Base-by-base conservation (phyloP, 2,329 filamentous ascomycete genomes). In the Pseudonectria buxi region DNA sequence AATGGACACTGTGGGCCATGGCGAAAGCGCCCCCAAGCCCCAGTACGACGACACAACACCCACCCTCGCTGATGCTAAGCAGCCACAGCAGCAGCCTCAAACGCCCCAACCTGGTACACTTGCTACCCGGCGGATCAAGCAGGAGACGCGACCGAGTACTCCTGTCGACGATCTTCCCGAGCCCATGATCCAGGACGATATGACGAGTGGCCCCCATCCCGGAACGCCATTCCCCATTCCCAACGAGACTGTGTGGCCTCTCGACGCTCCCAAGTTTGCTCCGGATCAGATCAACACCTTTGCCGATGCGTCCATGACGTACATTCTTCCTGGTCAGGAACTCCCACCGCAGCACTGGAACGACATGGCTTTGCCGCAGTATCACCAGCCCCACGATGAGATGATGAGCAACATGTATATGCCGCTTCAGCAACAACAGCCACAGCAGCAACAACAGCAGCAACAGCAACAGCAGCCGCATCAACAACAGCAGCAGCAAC, bases 161-260 rank as follows among this genome's bases (percentile, higher is more conserved):
- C 58, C 61, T n/a, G 44, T 51, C 18, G 50, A 48, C 5, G 50
- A 51, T 30, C 51, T 53, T 3, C 43, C 46, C 1, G 50, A 53
- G 30, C 50, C 55, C 1, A 49, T 59, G 43, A 62, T 64, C 49
- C 49, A 44, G 12, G 59, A 63, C 31, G 59, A 63, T 31, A 37
- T 46, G 26, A 49, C 53, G 18, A 41, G 47, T 32, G 62, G 60
- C 3, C 63, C 57, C 40, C 63, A 65, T 40, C 63, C 63, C 2
- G 63, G 62, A 32, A 65, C 63, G 10, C 62, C 62, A 4, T 62
- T 62, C 43, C 55, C 55, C 4, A 64, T 66, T 29, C 63, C 63
- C 12, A 59, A 58, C 34, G 61, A 63, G 39, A 49, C 47, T 9
- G 50, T 54, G 15, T 62, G 62, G 57, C 56, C 61, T 4, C 47